Evolutionary conservation across 331 rosid genomes (phyloP).

Genomic region (Stylosanthes scabra): DNA sequence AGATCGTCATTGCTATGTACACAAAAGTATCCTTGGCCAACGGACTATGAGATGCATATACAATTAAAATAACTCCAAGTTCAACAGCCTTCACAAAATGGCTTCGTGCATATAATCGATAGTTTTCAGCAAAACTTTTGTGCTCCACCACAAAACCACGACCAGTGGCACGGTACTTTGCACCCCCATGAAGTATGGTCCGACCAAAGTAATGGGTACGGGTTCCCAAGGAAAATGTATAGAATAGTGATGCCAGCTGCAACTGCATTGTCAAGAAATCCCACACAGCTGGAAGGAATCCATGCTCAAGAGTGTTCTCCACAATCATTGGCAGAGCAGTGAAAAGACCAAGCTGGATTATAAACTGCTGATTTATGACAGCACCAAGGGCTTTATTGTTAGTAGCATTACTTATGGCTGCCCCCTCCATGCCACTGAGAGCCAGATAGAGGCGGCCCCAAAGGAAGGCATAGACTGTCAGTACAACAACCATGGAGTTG

Average conservation of each 20-base stretch:
- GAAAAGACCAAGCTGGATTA: slow-evolving; percentile 90
- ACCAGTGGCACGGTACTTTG: slow-evolving; percentile 94
- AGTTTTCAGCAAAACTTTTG: slow-evolving; percentile 92
- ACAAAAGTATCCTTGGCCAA: slow-evolving; percentile 61
- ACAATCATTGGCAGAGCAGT: slow-evolving; percentile 94
- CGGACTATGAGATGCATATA: slow-evolving; percentile 75
- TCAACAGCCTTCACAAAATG: slow-evolving; percentile 94
- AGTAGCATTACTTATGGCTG: slow-evolving; percentile 35
- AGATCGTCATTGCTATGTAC: slow-evolving; percentile 69
- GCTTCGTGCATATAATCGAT: slow-evolving; percentile 87
- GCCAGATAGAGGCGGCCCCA: slow-evolving; percentile 98
- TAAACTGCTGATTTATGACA: slow-evolving; percentile 83
- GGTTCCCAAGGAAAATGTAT: slow-evolving; percentile 90
- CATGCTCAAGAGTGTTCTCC: slow-evolving; percentile 89
- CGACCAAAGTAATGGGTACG: slow-evolving; percentile 88
- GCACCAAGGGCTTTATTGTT: slow-evolving; percentile 81
- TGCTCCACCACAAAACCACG: slow-evolving; percentile 97
- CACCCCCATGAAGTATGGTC: slow-evolving; percentile 96
- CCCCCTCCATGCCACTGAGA: slow-evolving; percentile 80
- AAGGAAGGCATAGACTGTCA: slow-evolving; percentile 78
- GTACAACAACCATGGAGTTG: slow-evolving; percentile 73
- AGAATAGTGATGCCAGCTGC: slow-evolving; percentile 81
- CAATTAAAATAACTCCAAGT: slow-evolving; percentile 82
- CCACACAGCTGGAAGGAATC: slow-evolving; percentile 89
- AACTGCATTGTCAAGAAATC: slow-evolving; percentile 92